Evolutionary conservation across 768 basidiomycete genomes (phyloP), one percentile per base, ranked within the genome.

Genomic region (Suillus paluster): DNA sequence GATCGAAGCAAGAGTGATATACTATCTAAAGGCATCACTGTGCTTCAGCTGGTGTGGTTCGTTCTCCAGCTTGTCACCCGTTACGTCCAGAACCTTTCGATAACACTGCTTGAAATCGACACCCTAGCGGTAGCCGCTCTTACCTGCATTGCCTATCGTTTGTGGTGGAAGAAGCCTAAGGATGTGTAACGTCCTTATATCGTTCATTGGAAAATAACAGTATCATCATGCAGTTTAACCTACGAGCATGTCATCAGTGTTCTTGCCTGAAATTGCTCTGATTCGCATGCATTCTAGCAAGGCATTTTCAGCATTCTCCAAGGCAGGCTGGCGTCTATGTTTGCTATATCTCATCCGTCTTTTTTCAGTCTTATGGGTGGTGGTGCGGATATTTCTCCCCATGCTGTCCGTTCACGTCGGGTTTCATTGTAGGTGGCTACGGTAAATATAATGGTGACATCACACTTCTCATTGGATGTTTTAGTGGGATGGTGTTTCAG

Each of bases 161-260:
- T 77, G 2, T 80, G 80, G 79, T 80, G 75, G 78, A 41, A 72
- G 27, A 81, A 81, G 64, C 80, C 79, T 1, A 69, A 74, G 12
- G 73, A 75, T 50, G 73, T 79, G 0, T 63, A 61, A 10, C 63
- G 61, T 3, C 71, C 67, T 17, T 17, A 45, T 42, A 9, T n/a
- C 33, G 45, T 60, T 34, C 6, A 56, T 25, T 56, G 27, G 41
- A 44, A 57, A 15, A 14, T 9, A 34, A 17, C 21, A 10, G 21
- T 7, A 48, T 34, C 36, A 7, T 19, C 49, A 50, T 19, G 1
- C 5, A 4, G 17, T 1, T 33, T 50, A n/a, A 3, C 49, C 49
- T 50, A 50, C 10, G 9, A 27, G 48, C 27, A 49, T 17, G 48
- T 49, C 15, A 9, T 25, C 48, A 17, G 25, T 17, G 5, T 17